Base-by-base conservation (phyloP, 495 filamentous ascomycete species). In the Penicillium paradoxum region DNA sequence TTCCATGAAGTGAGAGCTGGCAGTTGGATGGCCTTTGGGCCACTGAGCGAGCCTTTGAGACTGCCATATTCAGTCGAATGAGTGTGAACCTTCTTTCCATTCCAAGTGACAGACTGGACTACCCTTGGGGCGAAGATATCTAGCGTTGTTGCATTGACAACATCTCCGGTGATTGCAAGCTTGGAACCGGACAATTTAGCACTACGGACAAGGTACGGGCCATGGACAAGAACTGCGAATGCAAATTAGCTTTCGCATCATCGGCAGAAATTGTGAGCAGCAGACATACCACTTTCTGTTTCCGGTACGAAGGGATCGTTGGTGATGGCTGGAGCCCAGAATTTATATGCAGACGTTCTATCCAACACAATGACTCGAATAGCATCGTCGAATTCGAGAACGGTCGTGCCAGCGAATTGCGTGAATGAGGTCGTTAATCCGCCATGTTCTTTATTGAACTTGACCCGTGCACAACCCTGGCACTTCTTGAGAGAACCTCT, bases 161-260 rank as follows among this genome's bases (percentile, higher is more conserved):
- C 68, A 58, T 91, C 87, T 30, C 83, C 86, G 15, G 75, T 79
- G 29, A 90, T 64, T 19, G 75, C 62, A 10, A 89, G 63, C 4
- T 70, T 76, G 3, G 60, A 60, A 6, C 73, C 71, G 2, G 67
- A 45, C 4, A 86, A 55, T 6, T 63, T 67, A 13, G 80, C 83
- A 2, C 75, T 76, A 9, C 87, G 82, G 43, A 89, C 73, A n/a
- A 91, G 80, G 53, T 90, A 88, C 67, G 69, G 61, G 71, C 76
- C 51, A 73, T 74, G 44, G 69, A 77, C 78, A 73, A 89, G 82
- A 49, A 85, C 73, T 44, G 71, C 48, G 15, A 4, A 13, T 11
- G 5, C 14, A 11, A n/a, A 42, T 60, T 27, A 60, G 49, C 7
- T 13, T 24, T 1, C 27, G 1, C 11, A 36, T 0, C 34, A 39